Evolutionary conservation across 257 asterid species (phyloP).

Genomic region (Voacanga thouarsii): DNA sequence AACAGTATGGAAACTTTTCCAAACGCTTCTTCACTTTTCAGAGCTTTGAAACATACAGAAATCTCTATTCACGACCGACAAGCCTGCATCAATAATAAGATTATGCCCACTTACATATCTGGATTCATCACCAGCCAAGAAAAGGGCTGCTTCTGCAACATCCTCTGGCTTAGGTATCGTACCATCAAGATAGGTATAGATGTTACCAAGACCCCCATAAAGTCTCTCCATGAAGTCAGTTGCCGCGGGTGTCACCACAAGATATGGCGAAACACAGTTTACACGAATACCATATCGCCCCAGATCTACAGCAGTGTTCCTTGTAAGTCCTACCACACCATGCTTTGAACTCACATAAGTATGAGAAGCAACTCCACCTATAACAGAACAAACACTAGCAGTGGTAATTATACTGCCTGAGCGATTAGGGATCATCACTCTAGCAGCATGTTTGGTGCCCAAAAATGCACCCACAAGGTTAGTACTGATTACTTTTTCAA

Average conservation of each 20-base stretch:
- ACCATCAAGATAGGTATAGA: conserved; percentile 4
- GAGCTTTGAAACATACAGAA: background rate
- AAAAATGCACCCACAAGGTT: conserved; percentile 9
- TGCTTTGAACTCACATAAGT: conserved; percentile 35
- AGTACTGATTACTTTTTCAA: background rate
- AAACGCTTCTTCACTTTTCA: background rate
- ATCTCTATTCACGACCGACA: background rate
- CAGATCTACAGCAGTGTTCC: conserved; percentile 31
- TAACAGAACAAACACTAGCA: background rate
- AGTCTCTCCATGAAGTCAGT: background rate
- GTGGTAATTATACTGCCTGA: conserved; percentile 13
- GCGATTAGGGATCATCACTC: conserved; percentile 15
- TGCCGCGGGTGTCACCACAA: conserved; percentile 17
- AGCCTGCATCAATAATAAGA: conserved; percentile 33
- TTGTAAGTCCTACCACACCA: conserved; percentile 33
- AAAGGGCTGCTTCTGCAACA: conserved; percentile 29
- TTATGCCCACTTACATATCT: conserved; percentile 35
- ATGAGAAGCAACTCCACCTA: conserved; percentile 28
- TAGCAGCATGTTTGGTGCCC: conserved; percentile 19
- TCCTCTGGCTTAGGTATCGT: conserved; percentile 3
- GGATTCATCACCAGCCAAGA: conserved; percentile 31
- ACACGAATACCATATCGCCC: conserved; percentile 32
- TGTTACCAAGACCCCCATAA: background rate
- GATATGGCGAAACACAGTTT: conserved; percentile 34
- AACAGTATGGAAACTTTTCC: too few species aligned